A percentile compares a stretch with the other conserved stretches of the same genome.
Evolutionary conservation across 164 flowering plant species (phyloP).

Genomic region (Paratinospora sagittata): DNA sequence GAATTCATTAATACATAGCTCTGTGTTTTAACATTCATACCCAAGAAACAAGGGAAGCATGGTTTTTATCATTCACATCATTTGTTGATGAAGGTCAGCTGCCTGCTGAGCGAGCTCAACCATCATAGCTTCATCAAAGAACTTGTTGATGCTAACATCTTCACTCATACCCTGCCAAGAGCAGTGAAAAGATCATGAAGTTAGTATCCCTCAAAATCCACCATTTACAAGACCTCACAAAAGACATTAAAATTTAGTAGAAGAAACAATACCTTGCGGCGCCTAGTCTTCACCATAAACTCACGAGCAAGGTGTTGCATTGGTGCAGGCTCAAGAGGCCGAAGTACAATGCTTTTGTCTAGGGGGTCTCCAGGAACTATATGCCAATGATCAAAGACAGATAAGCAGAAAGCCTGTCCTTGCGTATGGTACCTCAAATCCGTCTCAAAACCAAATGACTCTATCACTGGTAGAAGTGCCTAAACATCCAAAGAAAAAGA

Average conservation of each 20-base stretch:
- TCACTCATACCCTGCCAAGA: slow-evolving; percentile 94
- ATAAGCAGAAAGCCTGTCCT: slow-evolving; percentile 87
- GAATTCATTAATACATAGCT: neutral
- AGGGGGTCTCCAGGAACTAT: slow-evolving; percentile 98
- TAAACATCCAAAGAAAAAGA: slow-evolving; percentile 23
- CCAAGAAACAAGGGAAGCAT: slow-evolving; percentile 2
- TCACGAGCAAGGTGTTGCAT: slow-evolving; percentile 96
- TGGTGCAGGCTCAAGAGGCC: slow-evolving; percentile 98
- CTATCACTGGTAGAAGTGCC: slow-evolving; percentile 96
- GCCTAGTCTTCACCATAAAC: slow-evolving; percentile 97
- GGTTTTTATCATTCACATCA: slow-evolving; percentile 27
- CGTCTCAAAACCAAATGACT: slow-evolving; percentile 98
- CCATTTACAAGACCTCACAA: neutral
- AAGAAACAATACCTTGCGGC: slow-evolving; percentile 69
- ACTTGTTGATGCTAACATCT: slow-evolving; percentile 93
- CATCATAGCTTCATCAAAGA: slow-evolving; percentile 97
- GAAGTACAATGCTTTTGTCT: slow-evolving; percentile 83
- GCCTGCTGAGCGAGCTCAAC: slow-evolving; percentile 87
- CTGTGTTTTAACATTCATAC: neutral
- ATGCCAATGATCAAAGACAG: slow-evolving; percentile 95
- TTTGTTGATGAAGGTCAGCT: slow-evolving; percentile 64
- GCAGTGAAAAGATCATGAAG: neutral
- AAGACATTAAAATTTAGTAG: neutral
- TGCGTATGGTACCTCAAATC: slow-evolving; percentile 96
- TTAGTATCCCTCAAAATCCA: neutral